These are phyloP conservation scores for Volvox carteri DNA, from an alignment of 163 green algal genomes.

Conservation along the genomic window DNA sequence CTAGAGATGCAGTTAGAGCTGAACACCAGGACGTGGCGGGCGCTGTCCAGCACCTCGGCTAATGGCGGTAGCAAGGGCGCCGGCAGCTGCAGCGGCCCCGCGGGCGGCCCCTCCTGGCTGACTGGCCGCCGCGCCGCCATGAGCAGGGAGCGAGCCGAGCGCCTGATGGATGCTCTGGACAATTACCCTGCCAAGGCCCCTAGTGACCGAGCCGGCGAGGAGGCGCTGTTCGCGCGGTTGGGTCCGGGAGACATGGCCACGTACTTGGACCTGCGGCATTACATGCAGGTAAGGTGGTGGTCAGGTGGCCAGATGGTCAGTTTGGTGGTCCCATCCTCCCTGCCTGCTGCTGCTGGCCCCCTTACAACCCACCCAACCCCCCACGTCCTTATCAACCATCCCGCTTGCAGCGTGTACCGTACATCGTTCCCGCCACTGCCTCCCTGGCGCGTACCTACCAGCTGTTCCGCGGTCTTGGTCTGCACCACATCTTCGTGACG, in stretches of 20 bases:
- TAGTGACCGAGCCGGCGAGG: slow-evolving; percentile 9
- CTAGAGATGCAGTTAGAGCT: slow-evolving; percentile 36
- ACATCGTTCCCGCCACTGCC: slow-evolving; percentile 53
- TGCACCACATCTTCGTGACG: slow-evolving; percentile 60
- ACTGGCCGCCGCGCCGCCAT: slow-evolving; percentile 22
- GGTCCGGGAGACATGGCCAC: slow-evolving; percentile 1
- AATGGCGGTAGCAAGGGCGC: not conserved
- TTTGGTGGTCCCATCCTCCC: not conserved
- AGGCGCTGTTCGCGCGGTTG: slow-evolving; percentile 49
- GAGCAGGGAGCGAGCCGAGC: not conserved
- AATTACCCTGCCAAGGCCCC: slow-evolving; percentile 42
- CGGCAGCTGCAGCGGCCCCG: not conserved
- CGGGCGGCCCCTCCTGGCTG: not conserved
- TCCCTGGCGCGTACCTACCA: slow-evolving; percentile 56
- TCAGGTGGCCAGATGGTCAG: not conserved
- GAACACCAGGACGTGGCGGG: not conserved
- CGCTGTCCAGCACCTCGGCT: not conserved
- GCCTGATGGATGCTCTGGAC: slow-evolving; percentile 48
- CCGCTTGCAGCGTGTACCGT: slow-evolving; percentile 55
- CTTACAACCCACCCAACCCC: too few species aligned
- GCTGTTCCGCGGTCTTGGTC: slow-evolving; percentile 58
- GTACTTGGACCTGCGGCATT: slow-evolving; percentile 56
- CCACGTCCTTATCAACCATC: too few species aligned
- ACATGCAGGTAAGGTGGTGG: slow-evolving; percentile 54
- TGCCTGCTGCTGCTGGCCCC: not conserved